Percentiles rank a stretch among this genome's conserved stretches.
Conservation (phyloP, 2,329 filamentous ascomycete species). For the Oidium heveae region DNA sequence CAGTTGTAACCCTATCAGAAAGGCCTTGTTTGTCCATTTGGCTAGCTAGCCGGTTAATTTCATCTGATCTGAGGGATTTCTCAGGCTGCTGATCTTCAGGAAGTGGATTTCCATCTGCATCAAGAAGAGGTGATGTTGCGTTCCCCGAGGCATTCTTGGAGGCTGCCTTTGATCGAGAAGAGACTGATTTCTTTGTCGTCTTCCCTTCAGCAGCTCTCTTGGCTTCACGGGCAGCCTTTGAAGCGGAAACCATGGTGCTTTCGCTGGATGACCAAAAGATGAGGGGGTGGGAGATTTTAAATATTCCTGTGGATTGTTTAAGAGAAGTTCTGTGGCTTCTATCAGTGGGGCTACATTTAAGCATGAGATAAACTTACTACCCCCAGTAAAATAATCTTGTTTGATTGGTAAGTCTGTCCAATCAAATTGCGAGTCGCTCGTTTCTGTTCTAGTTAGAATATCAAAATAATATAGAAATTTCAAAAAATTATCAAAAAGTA, state of each 20-base stretch:
- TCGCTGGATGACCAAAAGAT: no score
- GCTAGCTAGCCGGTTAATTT: conserved; percentile 64
- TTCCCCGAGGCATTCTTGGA: conserved; percentile 45
- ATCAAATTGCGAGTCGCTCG: no score
- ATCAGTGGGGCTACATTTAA: no score
- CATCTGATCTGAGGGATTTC: conserved; percentile 48
- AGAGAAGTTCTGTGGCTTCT: no score
- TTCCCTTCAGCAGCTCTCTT: conserved; percentile 50
- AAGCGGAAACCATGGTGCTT: conserved; percentile 33
- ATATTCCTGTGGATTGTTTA: no score
- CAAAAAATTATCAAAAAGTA: no score
- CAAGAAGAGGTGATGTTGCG: conserved; percentile 32
- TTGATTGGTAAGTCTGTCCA: no score
- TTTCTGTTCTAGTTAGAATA: no score
- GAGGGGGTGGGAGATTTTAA: no score
- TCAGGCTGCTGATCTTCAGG: conserved; percentile 36
- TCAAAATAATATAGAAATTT: no score
- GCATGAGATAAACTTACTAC: no score
- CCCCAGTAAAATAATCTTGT: no score
- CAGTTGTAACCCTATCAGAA: conserved; percentile 93
- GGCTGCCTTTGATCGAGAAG: conserved; percentile 36
- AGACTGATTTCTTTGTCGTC: conserved; percentile 51
- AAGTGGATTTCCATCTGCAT: conserved; percentile 31
- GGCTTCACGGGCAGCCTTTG: conserved; percentile 47
- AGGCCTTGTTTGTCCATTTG: conserved; percentile 94